Evolutionary conservation across 2,329 filamentous ascomycete genomes (phyloP).

Genomic region (Neonectria coccinea): DNA sequence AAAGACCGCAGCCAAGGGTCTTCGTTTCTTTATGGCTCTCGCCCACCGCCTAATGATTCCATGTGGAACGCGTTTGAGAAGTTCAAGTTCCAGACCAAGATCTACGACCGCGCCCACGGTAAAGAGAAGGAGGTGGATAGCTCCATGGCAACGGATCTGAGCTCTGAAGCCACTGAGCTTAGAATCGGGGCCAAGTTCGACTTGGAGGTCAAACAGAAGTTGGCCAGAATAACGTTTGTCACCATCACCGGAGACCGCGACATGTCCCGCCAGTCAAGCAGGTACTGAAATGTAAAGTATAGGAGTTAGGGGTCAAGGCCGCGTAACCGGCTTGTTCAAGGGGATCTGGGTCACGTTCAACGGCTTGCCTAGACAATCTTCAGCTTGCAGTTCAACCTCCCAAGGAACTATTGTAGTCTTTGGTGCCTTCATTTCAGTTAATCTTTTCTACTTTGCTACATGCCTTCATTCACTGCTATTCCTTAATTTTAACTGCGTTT

Average conservation of each 20-base stretch:
- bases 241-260: conserved; percentile 44
- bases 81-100: conserved; percentile 33
- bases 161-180: conserved; percentile 30
- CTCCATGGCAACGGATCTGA: conserved; percentile 40
- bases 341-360: neutral
- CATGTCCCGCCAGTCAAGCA: conserved; percentile 38
- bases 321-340: neutral
- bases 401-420: neutral
- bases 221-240: conserved; percentile 35
- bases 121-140: conserved; percentile 47
- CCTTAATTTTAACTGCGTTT: neutral
- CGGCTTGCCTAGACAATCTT: neutral
- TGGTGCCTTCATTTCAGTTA: neutral
- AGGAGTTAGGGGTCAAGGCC: too few species aligned
- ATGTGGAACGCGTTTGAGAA: conserved; percentile 38
- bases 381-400: neutral
- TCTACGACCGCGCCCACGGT: conserved; percentile 33
- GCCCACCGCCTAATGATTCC: conserved; percentile 42
- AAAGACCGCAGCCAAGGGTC: conserved; percentile 26
- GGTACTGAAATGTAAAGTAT: conserved; percentile 34
- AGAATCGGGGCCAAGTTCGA: neutral
- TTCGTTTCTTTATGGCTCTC: conserved; percentile 43
- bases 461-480: too few species aligned
- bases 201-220: conserved; percentile 3
- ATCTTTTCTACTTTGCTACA: neutral